Evolutionary conservation across 2,329 filamentous ascomycete species (phyloP).

Genomic region (Venturia effusa): DNA sequence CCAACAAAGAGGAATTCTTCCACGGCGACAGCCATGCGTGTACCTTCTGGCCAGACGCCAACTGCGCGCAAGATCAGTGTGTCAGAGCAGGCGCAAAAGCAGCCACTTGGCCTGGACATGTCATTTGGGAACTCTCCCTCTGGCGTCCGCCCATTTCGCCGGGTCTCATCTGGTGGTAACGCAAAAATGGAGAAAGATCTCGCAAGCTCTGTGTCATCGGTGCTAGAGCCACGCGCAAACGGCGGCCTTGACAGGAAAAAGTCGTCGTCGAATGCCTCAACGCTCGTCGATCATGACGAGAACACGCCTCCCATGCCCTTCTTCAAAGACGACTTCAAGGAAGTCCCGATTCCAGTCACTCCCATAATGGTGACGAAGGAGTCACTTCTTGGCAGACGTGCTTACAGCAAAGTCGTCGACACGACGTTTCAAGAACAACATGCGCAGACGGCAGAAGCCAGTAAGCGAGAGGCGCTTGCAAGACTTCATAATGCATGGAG

Average conservation of each 20-base stretch:
- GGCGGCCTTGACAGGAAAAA: slow-evolving; percentile 6
- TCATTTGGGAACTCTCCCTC: slow-evolving; percentile 90
- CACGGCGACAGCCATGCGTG: slow-evolving; percentile 26
- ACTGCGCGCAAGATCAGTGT: slow-evolving; percentile 34
- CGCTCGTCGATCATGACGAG: slow-evolving; percentile 11
- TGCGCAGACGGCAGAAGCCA: slow-evolving; percentile 59
- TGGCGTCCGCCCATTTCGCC: slow-evolving; percentile 81
- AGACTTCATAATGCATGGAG: slow-evolving; percentile 78
- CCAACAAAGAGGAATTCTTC: slow-evolving; percentile 23
- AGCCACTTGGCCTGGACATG: slow-evolving; percentile 78
- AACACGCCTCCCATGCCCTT: slow-evolving; percentile 5
- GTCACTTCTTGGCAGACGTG: slow-evolving; percentile 65
- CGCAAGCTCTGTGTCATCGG: neutral
- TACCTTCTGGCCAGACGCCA: slow-evolving; percentile 26
- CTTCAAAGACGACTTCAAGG: neutral
- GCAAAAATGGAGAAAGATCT: slow-evolving; percentile 19
- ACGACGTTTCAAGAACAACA: slow-evolving; percentile 75
- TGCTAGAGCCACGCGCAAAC: slow-evolving; percentile 5
- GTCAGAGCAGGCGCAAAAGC: slow-evolving; percentile 37
- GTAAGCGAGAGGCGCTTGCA: slow-evolving; percentile 72
- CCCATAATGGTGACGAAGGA: slow-evolving; percentile 48
- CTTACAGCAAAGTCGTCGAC: slow-evolving; percentile 74
- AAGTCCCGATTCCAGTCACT: slow-evolving; percentile 9
- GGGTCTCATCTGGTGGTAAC: slow-evolving; percentile 55
- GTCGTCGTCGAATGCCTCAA: slow-evolving; percentile 9